phyloP scores from a whole-genome alignment of 164 flowering plant genomes.

The Liriodendron chinense region DNA sequence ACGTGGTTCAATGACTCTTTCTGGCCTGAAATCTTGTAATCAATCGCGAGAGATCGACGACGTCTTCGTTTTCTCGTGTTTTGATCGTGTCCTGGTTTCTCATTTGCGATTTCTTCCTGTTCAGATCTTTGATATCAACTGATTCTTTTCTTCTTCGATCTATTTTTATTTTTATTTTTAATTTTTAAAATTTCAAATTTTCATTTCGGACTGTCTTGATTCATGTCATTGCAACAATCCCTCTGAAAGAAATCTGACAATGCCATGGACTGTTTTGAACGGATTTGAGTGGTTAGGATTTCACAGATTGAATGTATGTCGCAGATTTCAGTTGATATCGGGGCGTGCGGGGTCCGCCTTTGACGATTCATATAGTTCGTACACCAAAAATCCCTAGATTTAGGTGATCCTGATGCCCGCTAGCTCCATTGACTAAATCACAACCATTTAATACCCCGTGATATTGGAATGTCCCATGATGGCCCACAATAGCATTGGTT shows the following conservation, averaged over 20 bases:
- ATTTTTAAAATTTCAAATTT: not conserved
- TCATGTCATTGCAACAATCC: not conserved
- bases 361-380: not conserved
- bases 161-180: no score
- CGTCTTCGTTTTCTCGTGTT: not conserved
- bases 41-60: not conserved
- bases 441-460: no score
- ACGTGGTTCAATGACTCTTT: not conserved
- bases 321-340: not conserved
- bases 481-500: no score
- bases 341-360: not conserved
- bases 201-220: not conserved
- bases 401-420: no score
- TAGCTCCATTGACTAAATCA: no score
- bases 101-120: not conserved
- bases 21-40: not conserved
- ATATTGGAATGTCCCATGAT: no score
- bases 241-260: not conserved
- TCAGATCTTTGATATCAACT: not conserved
- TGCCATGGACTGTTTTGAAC: not conserved
- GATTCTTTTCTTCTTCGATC: not conserved
- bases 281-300: not conserved
- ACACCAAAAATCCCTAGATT: no score
- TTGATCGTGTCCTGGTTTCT: not conserved
- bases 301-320: not conserved